Base-by-base conservation (phyloP, 768 basidiomycete species). In the Macrolepiota dolichaula region DNA sequence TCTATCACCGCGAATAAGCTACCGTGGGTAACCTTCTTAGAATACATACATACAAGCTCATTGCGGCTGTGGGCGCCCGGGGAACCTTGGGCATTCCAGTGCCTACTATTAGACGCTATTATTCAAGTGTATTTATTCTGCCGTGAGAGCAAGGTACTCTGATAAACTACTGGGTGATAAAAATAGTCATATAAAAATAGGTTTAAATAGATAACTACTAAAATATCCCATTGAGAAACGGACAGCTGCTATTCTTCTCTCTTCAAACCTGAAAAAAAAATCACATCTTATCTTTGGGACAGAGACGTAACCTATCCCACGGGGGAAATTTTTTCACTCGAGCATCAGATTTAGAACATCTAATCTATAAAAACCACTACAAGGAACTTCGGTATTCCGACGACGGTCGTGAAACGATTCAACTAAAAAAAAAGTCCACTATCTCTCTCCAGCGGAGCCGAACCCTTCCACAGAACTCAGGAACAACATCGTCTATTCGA, bases 121-220 rank as follows among this genome's bases (percentile, higher is more conserved):
- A n/a, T 19, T 9, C n/a, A 7, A 17, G 42, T 19, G 15, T 44
- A n/a, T 47, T 19, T n/a, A 17, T 35, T 6, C 15, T 49, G 46
- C 35, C 55, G 46, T 57, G 55, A n/a, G 55, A 57, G 55, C 7
- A 11, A 1, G 29, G 42, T n/a, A 55, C 12, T 47, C 32, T 36
- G 10, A 35, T 46, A 57, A 57, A 57, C 19, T 25, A 13, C 19
- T 10, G n/a, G 27, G 11, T 13, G 38, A 24, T 49, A 57, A 47
- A 57, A 57, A 57, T 57, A 57, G 55, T 9, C 3, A 15, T 25
- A n/a, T 47, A 57, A 32, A 49, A 57, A 57, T 44, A 44, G 42
- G 19, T 44, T n/a, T n/a, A 49, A 57, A 57, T 44, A 44, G 42
- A 44, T 44, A 44, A 44, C 42, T 19, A n/a, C 29, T 44, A 49